Evolutionary conservation across 441 rosid species (phyloP).

Genomic region (Macaranga tanarius): DNA sequence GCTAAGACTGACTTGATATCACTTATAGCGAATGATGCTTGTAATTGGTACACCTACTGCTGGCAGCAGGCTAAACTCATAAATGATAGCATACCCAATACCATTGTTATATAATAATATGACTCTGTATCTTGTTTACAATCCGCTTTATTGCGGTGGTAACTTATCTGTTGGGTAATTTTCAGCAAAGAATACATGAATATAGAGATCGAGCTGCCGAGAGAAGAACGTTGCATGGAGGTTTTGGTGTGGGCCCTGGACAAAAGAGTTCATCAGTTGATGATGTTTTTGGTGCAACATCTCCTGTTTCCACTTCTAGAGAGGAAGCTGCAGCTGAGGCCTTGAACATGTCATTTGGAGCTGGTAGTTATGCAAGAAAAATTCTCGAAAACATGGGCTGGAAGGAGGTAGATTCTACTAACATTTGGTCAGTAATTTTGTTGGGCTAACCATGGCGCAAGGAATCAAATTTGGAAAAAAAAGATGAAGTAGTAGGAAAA

Average conservation of each 20-base stretch:
- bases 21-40: not conserved
- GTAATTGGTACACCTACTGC: not conserved
- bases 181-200: conserved; percentile 40
- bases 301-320: conserved; percentile 29
- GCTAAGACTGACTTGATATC: not conserved
- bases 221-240: conserved; percentile 79
- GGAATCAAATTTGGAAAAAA: too few relatives aligned
- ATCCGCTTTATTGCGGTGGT: not conserved
- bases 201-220: conserved; percentile 95
- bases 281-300: conserved; percentile 30
- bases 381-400: conserved; percentile 87
- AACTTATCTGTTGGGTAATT: conserved; percentile 23
- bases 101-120: not conserved
- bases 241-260: conserved; percentile 88
- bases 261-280: conserved; percentile 44
- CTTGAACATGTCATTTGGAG: conserved; percentile 65
- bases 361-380: conserved; percentile 78
- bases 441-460: not conserved
- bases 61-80: not conserved
- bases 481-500: too few relatives aligned
- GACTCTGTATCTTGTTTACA: not conserved
- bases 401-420: conserved; percentile 60
- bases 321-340: conserved; percentile 74
- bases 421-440: not conserved
- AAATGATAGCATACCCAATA: not conserved